These are phyloP conservation scores for Hirschfeldia incana DNA, from an alignment of 345 rosid genomes.

Conservation along the genomic window DNA sequence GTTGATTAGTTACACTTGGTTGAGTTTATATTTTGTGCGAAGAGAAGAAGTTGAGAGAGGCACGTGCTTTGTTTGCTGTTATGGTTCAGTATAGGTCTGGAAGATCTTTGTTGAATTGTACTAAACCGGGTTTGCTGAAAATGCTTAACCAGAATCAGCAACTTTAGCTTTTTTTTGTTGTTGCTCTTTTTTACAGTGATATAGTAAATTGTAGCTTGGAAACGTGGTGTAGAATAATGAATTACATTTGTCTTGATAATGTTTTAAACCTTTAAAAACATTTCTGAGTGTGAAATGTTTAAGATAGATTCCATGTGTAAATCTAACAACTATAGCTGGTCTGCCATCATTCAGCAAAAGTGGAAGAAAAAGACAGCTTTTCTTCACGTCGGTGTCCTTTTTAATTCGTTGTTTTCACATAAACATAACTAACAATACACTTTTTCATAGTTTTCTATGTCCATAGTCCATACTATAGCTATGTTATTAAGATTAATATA, in stretches of 20 bases:
- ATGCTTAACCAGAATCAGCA: constrained; percentile 34
- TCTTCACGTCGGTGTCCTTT: constrained; percentile 16
- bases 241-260: not conserved
- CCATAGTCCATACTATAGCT: not conserved
- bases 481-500: not conserved
- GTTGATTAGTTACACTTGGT: constrained; percentile 42
- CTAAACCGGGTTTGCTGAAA: constrained; percentile 28
- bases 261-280: not conserved
- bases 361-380: constrained; percentile 19
- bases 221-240: constrained; percentile 13
- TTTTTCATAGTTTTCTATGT: not conserved
- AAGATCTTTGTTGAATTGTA: constrained; percentile 32
- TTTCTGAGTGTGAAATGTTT: constrained; percentile 4
- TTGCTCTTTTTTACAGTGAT: not conserved
- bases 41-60: constrained; percentile 52
- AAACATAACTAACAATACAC: not conserved
- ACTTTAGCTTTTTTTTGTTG: not conserved
- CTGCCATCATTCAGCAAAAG: constrained; percentile 30
- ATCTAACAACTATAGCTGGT: constrained; percentile 13
- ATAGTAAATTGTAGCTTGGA: constrained; percentile 22
- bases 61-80: constrained; percentile 41
- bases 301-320: constrained; percentile 24
- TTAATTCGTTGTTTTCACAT: constrained; percentile 2
- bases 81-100: constrained; percentile 38
- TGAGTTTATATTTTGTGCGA: constrained; percentile 50